Evolutionary conservation across 805 yeast genomes (phyloP).

Genomic region (Starmerella apicola): DNA sequence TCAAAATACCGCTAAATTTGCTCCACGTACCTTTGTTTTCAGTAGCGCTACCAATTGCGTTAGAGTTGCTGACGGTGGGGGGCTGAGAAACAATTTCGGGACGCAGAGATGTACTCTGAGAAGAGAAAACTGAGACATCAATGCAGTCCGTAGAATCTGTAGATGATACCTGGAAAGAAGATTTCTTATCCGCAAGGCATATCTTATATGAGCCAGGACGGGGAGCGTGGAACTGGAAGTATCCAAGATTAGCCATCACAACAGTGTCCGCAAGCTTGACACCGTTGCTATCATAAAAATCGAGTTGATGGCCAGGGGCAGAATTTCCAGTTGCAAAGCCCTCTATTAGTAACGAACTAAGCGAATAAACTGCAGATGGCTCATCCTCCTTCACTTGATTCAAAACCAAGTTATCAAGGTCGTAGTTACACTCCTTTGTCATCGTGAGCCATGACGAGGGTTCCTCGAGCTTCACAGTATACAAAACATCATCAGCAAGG

Average conservation of each 20-base stretch:
- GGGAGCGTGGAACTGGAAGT: constrained; percentile 57
- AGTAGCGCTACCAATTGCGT: too few species aligned
- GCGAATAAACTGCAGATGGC: constrained; percentile 36
- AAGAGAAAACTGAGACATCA: neutral
- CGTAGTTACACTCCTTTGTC: constrained; percentile 40
- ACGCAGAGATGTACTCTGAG: neutral
- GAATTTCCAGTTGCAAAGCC: constrained; percentile 4
- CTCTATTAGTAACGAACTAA: constrained; percentile 51
- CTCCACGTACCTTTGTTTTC: neutral
- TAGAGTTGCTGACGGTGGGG: too few species aligned
- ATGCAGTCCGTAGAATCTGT: constrained; percentile 4
- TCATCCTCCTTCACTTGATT: constrained; percentile 27
- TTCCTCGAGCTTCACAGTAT: constrained; percentile 44
- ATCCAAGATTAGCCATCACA: constrained; percentile 73
- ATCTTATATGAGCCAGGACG: constrained; percentile 55
- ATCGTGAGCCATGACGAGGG: constrained; percentile 60
- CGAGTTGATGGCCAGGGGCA: constrained; percentile 40
- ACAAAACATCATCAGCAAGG: constrained; percentile 42
- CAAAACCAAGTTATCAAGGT: constrained; percentile 51
- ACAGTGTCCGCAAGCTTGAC: constrained; percentile 37
- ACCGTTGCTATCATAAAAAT: constrained; percentile 25
- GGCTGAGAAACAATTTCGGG: neutral
- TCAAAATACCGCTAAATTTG: neutral
- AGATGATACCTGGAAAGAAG: neutral
- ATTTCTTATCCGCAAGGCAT: constrained; percentile 3